These are phyloP conservation scores for Gentiana straminea DNA, from an alignment of 257 asterid genomes.

Conservation along the genomic window DNA sequence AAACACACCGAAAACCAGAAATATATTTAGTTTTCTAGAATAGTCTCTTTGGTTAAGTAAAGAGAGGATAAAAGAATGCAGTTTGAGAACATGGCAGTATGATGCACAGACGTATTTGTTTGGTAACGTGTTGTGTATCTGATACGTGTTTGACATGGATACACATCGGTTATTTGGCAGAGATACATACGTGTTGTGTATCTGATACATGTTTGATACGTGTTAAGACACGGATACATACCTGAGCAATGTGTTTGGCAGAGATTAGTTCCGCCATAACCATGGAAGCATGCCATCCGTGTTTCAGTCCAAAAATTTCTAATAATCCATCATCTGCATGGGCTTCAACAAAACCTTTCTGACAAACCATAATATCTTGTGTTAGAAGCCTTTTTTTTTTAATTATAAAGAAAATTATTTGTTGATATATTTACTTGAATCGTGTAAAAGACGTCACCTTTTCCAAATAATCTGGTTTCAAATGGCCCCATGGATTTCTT, in stretches of 20 bases:
- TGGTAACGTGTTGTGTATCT: too few species aligned
- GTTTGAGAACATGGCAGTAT: too few species aligned
- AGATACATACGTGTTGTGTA: too few species aligned
- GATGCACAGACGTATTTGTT: too few species aligned
- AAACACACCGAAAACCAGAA: too few species aligned
- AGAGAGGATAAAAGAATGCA: too few species aligned
- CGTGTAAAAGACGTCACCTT: slow-evolving; percentile 34
- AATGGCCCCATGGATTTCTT: slow-evolving; percentile 87
- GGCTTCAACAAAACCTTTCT: slow-evolving; percentile 82
- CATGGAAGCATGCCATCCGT: slow-evolving; percentile 97
- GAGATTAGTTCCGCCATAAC: slow-evolving; percentile 83
- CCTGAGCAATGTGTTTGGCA: slow-evolving; percentile 93
- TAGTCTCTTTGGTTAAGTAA: too few species aligned
- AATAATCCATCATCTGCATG: slow-evolving; percentile 71
- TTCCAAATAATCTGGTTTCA: slow-evolving; percentile 73
- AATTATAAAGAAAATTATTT: background rate
- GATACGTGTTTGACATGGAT: too few species aligned
- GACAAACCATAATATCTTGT: slow-evolving; percentile 3
- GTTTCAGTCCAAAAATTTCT: slow-evolving; percentile 76
- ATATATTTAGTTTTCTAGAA: too few species aligned
- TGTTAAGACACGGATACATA: slow-evolving; percentile 7
- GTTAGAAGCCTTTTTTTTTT: background rate
- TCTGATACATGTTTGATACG: too few species aligned
- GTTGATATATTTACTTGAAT: background rate
- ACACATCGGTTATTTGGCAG: too few species aligned